phyloP scores from a whole-genome alignment of 2,329 filamentous ascomycete genomes.

The Colletotrichum tanaceti region DNA sequence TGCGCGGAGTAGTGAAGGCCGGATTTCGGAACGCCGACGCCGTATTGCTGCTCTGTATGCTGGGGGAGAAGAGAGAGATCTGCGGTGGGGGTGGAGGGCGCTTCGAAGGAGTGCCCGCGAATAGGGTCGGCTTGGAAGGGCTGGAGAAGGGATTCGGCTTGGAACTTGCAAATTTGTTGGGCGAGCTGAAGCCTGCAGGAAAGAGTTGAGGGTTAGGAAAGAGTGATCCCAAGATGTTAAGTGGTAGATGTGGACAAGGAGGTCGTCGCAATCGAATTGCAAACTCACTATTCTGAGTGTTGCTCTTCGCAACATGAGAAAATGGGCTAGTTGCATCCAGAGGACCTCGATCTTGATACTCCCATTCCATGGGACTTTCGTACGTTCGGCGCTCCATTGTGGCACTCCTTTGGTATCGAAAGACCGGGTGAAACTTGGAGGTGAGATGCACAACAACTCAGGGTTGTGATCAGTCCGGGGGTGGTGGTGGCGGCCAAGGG shows the following conservation, averaged over 20 bases:
- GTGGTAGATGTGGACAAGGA: not conserved
- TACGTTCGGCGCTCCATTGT: constrained; percentile 66
- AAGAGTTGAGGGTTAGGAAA: constrained; percentile 1
- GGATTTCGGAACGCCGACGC: constrained; percentile 71
- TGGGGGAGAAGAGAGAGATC: constrained; percentile 60
- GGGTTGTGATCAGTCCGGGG: constrained; percentile 14
- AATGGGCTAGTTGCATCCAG: constrained; percentile 73
- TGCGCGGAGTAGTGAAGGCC: constrained; percentile 72
- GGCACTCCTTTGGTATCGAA: constrained; percentile 14
- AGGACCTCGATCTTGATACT: constrained; percentile 69
- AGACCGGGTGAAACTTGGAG: constrained; percentile 17
- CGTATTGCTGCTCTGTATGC: constrained; percentile 54
- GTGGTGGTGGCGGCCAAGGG: constrained; percentile 16
- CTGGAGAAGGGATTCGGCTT: constrained; percentile 52
- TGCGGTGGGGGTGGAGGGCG: constrained; percentile 54
- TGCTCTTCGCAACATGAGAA: constrained; percentile 60
- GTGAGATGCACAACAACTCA: constrained; percentile 4
- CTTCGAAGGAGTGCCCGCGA: constrained; percentile 54
- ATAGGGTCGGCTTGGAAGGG: constrained; percentile 44
- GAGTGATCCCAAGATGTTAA: not conserved
- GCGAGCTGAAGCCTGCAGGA: constrained; percentile 52
- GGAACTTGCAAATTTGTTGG: constrained; percentile 49
- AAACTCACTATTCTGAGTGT: constrained; percentile 55
- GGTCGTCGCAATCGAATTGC: not conserved
- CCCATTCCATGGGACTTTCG: constrained; percentile 75